These are phyloP conservation scores for Maudiozyma humilis DNA, from an alignment of 1,139 yeast genomes.

Conservation along the genomic window DNA sequence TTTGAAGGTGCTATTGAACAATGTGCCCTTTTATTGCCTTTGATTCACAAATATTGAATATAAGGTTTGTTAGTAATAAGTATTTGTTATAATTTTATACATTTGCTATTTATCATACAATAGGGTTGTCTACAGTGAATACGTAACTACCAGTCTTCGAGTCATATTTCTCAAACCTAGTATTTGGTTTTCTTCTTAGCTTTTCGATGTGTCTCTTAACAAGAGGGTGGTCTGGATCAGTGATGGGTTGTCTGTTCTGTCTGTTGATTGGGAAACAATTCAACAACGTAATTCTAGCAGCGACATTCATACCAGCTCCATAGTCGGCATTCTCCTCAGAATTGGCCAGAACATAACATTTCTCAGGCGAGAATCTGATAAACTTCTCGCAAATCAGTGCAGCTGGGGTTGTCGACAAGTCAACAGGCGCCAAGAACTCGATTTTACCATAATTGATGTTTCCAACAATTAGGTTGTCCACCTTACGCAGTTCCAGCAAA, in stretches of 20 bases:
- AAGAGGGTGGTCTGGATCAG: slow-evolving; percentile 68
- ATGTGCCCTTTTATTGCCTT: too few species aligned
- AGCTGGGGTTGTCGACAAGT: slow-evolving; percentile 58
- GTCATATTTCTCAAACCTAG: slow-evolving; percentile 68
- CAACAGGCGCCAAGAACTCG: slow-evolving; percentile 74
- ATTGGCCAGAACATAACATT: slow-evolving; percentile 70
- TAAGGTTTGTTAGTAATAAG: neutral
- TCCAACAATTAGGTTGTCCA: slow-evolving; percentile 65
- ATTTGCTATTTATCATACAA: neutral
- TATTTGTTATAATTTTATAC: too few species aligned
- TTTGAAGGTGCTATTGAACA: too few species aligned
- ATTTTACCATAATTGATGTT: slow-evolving; percentile 71
- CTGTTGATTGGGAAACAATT: slow-evolving; percentile 75
- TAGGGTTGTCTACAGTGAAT: slow-evolving; percentile 8
- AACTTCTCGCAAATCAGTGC: slow-evolving; percentile 59
- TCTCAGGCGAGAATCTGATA: slow-evolving; percentile 50
- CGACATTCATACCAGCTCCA: slow-evolving; percentile 84
- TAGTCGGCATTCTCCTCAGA: slow-evolving; percentile 48
- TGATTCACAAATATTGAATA: neutral
- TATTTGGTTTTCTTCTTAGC: slow-evolving; percentile 51
- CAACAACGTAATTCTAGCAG: slow-evolving; percentile 63
- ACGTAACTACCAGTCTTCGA: slow-evolving; percentile 51
- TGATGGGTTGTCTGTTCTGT: slow-evolving; percentile 64
- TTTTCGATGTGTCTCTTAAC: slow-evolving; percentile 63
- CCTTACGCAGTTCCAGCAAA: slow-evolving; percentile 53